Conservation (phyloP, 371 early-diverging fungal species). For the Zychaea mexicana region DNA sequence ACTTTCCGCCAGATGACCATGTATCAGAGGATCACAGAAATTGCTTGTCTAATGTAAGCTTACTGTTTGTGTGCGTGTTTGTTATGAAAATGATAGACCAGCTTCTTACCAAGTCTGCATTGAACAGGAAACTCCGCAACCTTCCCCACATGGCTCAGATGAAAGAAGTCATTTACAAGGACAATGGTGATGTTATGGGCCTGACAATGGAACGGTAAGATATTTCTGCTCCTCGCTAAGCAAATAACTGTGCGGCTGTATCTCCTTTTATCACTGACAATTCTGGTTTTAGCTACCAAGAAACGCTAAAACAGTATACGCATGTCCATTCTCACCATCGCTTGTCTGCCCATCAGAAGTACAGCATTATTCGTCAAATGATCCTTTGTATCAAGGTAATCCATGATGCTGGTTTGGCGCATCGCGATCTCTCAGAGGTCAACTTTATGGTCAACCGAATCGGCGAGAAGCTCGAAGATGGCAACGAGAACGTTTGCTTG, state of each 20-base stretch:
- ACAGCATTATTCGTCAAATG: conserved; percentile 61
- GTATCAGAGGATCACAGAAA: conserved; percentile 55
- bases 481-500: conserved; percentile 49
- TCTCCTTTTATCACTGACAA: no score
- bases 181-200: conserved; percentile 50
- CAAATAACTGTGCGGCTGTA: no score
- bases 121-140: conserved; percentile 48
- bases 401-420: conserved; percentile 65
- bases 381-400: conserved; percentile 60
- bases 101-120: no score
- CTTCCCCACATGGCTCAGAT: conserved; percentile 52
- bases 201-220: conserved; percentile 50
- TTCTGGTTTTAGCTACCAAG: conserved; percentile 54
- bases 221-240: no score
- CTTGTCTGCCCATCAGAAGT: conserved; percentile 63
- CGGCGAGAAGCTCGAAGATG: conserved; percentile 53
- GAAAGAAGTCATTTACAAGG: conserved; percentile 44
- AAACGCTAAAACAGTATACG: conserved; percentile 61
- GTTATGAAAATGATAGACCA: no score
- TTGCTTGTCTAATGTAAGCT: conserved; percentile 53
- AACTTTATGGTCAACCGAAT: conserved; percentile 67
- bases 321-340: conserved; percentile 60
- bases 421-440: conserved; percentile 69
- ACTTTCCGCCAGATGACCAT: conserved; percentile 55
- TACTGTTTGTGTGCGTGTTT: no score